Evolutionary conservation across 2,329 filamentous ascomycete species (phyloP), one percentile per base, ranked within the genome.

Genomic region (Corynespora cassiicola): DNA sequence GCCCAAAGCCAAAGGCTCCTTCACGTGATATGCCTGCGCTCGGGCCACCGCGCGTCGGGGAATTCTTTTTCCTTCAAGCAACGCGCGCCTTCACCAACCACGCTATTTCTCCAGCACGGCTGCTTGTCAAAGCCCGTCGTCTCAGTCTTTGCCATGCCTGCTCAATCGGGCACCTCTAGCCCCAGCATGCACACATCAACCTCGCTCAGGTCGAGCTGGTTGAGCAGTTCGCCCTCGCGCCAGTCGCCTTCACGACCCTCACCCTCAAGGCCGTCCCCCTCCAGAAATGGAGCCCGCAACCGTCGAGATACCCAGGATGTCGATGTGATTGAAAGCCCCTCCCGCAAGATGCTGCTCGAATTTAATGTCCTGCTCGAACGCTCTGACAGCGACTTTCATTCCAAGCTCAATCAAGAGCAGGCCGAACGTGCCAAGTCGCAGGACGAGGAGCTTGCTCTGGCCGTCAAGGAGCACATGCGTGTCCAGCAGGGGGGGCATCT

Each of bases 391-490:
- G 59, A 69, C 7, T 80, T 80, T 43, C 74, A 82, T 26, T 77
- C 82, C 15, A 77, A 74, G 16, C 78, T 88, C 18, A 84, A 90
- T 42, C 73, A 74, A 25, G 79, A 82, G 34, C 76, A 80, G 20
- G 77, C 80, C 22, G 83, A 87, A 47, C 80, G 78, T 21, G 83
- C 85, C 58, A 72, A 79, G 32, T 75, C 74, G 38, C 85, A 89
- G 59, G 76, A 78, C 41, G 79, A 83, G 52, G 85, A 86, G 10
- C 77, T 92, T 11, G 80, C 79, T 29, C 78, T 79, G 30, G 85
- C 85, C 4, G 81, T 81, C 31, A 75, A 75, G 10, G 80, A 86
- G 56, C 87, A 90, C 62, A 80, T 87, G 23, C 76, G 80, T 18
- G 78, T 92, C 8, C 76, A 75, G 29, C 68, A 74, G 35, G 73